Percentiles rank a stretch among this genome's conserved stretches.
These are phyloP conservation scores for Camelina neglecta DNA, from an alignment of 345 rosid species.

Conservation along the genomic window DNA sequence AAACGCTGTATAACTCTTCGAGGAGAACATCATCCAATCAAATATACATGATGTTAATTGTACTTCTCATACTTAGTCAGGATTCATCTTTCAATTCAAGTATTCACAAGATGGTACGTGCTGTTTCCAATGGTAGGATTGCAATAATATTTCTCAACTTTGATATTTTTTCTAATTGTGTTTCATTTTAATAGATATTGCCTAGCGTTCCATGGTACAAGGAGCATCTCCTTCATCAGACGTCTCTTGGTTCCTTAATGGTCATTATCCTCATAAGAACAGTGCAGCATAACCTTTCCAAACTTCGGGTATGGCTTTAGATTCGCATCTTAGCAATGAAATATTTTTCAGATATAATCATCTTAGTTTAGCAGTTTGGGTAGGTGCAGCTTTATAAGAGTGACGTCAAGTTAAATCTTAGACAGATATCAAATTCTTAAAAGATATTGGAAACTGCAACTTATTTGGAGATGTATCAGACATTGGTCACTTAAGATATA, in stretches of 20 bases:
- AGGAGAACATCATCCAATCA: constrained; percentile 91
- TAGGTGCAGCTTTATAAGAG: constrained; percentile 17
- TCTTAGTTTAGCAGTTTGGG: constrained; percentile 28
- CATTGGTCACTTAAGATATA: constrained; percentile 8
- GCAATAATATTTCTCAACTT: constrained; percentile 15
- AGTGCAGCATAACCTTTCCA: constrained; percentile 92
- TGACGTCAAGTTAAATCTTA: neutral
- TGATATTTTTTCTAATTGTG: constrained; percentile 26
- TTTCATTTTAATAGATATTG: constrained; percentile 59
- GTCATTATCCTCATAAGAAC: constrained; percentile 94
- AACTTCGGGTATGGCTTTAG: constrained; percentile 82
- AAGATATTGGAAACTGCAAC: neutral
- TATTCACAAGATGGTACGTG: constrained; percentile 88
- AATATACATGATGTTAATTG: constrained; percentile 92
- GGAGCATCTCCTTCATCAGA: constrained; percentile 93
- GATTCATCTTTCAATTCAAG: constrained; percentile 94
- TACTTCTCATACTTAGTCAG: constrained; percentile 97
- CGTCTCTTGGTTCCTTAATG: constrained; percentile 93
- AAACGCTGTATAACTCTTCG: constrained; percentile 81
- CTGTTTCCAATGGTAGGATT: constrained; percentile 17
- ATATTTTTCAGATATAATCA: neutral
- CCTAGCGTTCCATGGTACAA: constrained; percentile 96
- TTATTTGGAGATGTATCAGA: constrained; percentile 17
- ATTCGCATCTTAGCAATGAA: constrained; percentile 1
- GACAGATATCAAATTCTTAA: constrained; percentile 12